These are phyloP conservation scores for Mycena alexandri DNA, from an alignment of 768 basidiomycete species.

Conservation along the genomic window DNA sequence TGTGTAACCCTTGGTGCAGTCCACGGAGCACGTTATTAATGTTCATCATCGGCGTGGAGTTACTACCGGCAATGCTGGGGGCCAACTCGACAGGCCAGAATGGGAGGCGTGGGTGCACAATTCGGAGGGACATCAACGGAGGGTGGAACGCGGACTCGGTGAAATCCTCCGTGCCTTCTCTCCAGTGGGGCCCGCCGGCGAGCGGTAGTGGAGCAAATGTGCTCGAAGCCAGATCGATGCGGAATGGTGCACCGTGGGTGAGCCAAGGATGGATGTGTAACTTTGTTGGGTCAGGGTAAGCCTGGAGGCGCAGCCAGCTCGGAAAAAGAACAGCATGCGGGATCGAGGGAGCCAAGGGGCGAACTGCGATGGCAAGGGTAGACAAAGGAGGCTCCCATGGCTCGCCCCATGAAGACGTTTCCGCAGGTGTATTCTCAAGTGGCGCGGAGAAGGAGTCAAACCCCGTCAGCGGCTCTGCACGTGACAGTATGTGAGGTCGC, in stretches of 20 bases:
- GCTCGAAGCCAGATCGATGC: conserved; percentile 53
- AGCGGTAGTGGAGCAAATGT: conserved; percentile 5
- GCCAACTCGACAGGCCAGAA: conserved; percentile 57
- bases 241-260: conserved; percentile 52
- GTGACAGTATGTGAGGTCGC: too few relatives aligned
- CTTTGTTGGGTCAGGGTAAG: too few relatives aligned
- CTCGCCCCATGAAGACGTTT: too few relatives aligned
- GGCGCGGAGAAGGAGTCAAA: too few relatives aligned
- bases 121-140: conserved; percentile 51
- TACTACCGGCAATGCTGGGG: not conserved
- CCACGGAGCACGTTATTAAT: conserved; percentile 22
- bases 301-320: too few relatives aligned
- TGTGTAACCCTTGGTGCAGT: conserved; percentile 29
- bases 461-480: too few relatives aligned
- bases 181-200: too few relatives aligned
- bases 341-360: too few relatives aligned
- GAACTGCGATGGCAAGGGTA: too few relatives aligned
- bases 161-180: conserved; percentile 41
- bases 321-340: too few relatives aligned
- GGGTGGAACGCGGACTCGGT: conserved; percentile 55
- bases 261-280: conserved; percentile 21
- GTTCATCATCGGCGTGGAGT: conserved; percentile 2
- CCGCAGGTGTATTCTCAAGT: too few relatives aligned
- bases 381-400: too few relatives aligned
- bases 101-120: conserved; percentile 54